Base-by-base conservation (phyloP, 768 basidiomycete genomes). In the Hortiboletus campestris region DNA sequence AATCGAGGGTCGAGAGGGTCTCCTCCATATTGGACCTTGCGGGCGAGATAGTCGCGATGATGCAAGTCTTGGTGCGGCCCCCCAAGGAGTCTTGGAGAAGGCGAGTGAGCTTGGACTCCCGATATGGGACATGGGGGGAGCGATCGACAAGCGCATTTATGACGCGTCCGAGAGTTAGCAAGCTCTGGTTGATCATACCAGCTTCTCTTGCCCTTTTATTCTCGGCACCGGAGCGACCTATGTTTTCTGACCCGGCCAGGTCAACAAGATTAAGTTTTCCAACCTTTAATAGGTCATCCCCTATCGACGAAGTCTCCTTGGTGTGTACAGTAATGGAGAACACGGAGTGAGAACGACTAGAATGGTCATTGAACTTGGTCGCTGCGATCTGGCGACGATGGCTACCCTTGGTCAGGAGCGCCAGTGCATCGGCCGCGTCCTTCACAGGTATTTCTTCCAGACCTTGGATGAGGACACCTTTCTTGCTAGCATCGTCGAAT, bases 11-110 rank as follows among this genome's bases (percentile, higher is more conserved):
- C 3, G 95, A 97, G 19, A 97, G 82, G 0, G 97, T 98, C 73
- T 98, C 97, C 72, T 99, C 97, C 75, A 96, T 82, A 67, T 96
- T 98, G 25, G 86, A 91, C 22, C 91, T 85, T 6, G 93, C 91
- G 1, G 97, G 96, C 10, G 94, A 96, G 64, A 98, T 84, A 7
- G 97, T 98, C 0, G 95, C 97, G 58, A 99, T 91, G 67, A 99
- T 94, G 64, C 94, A 96, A 0, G 97, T 99, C 75, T 98, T 98
- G 7, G 97, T 99, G 32, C 86, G 83, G 0, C 97, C 97, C 7
- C 97, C 97, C 6, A 99, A 80, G n/a, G 97, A 99, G 73, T 99
- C 97, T 86, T 98, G 96, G 5, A 99, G 81, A 11, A 99, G 80
- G 35, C 97, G 91, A 14, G 97, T 99, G 50, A 99, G 87, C 68